phyloP scores from a whole-genome alignment of 1,139 yeast genomes.

The Yamadazyma songkhlaensis region DNA sequence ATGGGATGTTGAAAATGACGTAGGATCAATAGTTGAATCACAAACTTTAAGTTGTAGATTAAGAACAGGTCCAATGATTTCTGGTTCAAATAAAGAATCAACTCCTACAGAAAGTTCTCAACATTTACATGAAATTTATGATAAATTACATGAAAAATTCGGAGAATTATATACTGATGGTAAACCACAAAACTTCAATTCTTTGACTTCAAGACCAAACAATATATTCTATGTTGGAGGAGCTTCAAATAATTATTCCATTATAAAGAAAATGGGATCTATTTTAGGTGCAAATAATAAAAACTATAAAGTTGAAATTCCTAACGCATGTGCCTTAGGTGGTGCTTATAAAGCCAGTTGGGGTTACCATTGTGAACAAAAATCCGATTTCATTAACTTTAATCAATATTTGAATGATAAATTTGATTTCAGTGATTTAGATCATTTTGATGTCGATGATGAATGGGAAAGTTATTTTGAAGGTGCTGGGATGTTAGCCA shows the following conservation, averaged over 20 bases:
- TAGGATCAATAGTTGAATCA: slow-evolving; percentile 74
- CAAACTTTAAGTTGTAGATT: slow-evolving; percentile 84
- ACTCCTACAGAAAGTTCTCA: slow-evolving; percentile 15
- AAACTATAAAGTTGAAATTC: slow-evolving; percentile 68
- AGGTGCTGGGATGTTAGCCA: slow-evolving; percentile 51
- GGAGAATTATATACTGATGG: slow-evolving; percentile 53
- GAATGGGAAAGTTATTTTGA: slow-evolving; percentile 48
- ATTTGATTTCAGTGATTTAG: slow-evolving; percentile 49
- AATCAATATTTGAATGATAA: slow-evolving; percentile 39
- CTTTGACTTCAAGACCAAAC: slow-evolving; percentile 58
- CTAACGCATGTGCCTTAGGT: slow-evolving; percentile 94
- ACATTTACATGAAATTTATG: slow-evolving; percentile 20
- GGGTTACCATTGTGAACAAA: slow-evolving; percentile 45
- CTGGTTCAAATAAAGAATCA: slow-evolving; percentile 16
- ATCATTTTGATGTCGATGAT: slow-evolving; percentile 38
- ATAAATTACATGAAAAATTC: slow-evolving; percentile 26
- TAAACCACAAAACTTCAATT: slow-evolving; percentile 36
- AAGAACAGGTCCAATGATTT: slow-evolving; percentile 71
- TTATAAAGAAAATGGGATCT: slow-evolving; percentile 66
- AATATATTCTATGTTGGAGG: slow-evolving; percentile 86
- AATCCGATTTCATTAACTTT: slow-evolving; percentile 36
- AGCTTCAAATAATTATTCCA: slow-evolving; percentile 68
- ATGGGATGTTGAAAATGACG: slow-evolving; percentile 64
- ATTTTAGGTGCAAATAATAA: slow-evolving; percentile 66
- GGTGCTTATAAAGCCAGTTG: slow-evolving; percentile 88